Evolutionary conservation across 164 flowering plant species (phyloP), one percentile per base, ranked within the genome.

Genomic region (Platanus orientalis): DNA sequence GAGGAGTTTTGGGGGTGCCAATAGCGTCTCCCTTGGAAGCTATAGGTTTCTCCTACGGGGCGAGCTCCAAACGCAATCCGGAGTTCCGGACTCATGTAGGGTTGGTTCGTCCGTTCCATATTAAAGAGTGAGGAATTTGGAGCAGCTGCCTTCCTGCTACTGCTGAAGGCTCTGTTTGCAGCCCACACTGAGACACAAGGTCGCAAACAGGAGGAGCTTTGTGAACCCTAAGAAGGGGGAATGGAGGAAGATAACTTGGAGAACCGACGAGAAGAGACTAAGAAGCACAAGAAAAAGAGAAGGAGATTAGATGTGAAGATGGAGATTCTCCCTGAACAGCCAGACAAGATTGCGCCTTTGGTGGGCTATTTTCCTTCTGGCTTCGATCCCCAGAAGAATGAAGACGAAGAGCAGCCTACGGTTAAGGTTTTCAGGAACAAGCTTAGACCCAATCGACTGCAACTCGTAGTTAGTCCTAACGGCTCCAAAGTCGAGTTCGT

Each of bases 381-480:
- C 21, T 84, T 59, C 54, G 50, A 70, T 45, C 81, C 85, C 5
- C 28, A 34, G 3, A 53, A 19, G 24, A 25, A 13, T 19, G 40
- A 57, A 28, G 36, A 21, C 14, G 61, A 28, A 49, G 54, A 49
- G 0, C 40, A n/a, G 29, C 13, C 69, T 1, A n/a, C 4, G 2
- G 78, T 79, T 58, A 73, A 56, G 69, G 73, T 83, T 57, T 79
- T 60, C 55, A 72, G 75, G 62, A 50, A 72, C 61, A 72, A 13
- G 19, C 61, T 40, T 0, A 61, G 47, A 56, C 39, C 52, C 4
- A 76, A 69, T 23, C 73, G 96, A 66, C 7, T 84, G 10, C 74
- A 93, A 75, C 60, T 93, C 4, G 89, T 84, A 13, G 92, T 90
- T 25, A 81, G 74, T 30, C 96, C 94, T 0, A 32, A 62, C 13